Evolutionary conservation across 2,329 filamentous ascomycete genomes (phyloP), one percentile per base, ranked within the genome.

Genomic region (Monosporascus sp.): DNA sequence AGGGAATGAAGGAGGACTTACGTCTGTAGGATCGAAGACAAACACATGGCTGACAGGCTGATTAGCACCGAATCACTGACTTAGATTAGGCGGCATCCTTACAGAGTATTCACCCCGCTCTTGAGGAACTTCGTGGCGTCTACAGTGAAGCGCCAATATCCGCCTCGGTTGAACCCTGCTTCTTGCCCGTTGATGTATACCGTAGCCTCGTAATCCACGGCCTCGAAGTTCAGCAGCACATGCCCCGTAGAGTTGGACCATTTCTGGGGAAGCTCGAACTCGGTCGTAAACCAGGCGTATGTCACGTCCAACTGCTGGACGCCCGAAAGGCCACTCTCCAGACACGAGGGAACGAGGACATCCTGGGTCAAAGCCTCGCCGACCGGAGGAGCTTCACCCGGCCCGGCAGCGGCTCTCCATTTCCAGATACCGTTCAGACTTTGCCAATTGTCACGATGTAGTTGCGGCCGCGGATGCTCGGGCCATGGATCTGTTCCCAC

Each of bases 21-120:
- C 63, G 60, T 89, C 86, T 0, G 86, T 88, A 0, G 86, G 86
- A 55, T 89, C 86, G 50, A 81, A 79, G 0, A 87, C 85, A 60
- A 83, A 85, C 2, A 89, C 82, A 22, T 83, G 72, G 5, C 82
- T 85, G 48, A 5, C 14, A 5, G n/a, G 37, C n/a, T 17, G 17
- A 7, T 35, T 6, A 27, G 41, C 20, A 50, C 39, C 24, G 49
- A 43, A 22, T 20, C 14, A 20, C 2, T 35, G 9, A 8, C 3
- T 39, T 56, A 18, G 50, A 31, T 37, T 37, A 17, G 17, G 8
- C 9, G 45, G 45, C 20, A n/a, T 9, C 66, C 73, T 67, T 63
- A 83, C 77, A 87, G 64, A 52, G 79, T 75, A 61, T 87, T 86
- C 0, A 71, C 67, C 4, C 72, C 73, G 35, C 74, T 74, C 1